A percentile compares a stretch with the other conserved stretches of the same genome.
Conservation (phyloP, 2,329 filamentous ascomycete genomes). For the Neonectria magnoliae region DNA sequence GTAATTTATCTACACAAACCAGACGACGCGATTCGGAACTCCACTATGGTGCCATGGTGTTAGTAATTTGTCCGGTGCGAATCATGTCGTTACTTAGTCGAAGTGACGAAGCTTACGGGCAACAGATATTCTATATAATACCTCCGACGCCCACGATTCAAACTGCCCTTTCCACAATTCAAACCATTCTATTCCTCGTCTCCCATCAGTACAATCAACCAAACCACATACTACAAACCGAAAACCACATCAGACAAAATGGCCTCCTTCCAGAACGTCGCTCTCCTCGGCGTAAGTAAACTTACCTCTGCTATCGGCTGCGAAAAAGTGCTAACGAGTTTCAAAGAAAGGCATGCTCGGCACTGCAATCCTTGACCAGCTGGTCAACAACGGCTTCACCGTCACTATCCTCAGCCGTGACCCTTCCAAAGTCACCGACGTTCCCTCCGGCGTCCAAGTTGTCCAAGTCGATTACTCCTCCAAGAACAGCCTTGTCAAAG, state of each 20-base stretch:
- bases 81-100: neutral
- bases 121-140: neutral
- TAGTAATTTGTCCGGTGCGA: neutral
- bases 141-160: neutral
- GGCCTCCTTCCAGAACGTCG: neutral
- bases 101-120: neutral
- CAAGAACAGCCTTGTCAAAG: slow-evolving; percentile 54
- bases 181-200: neutral
- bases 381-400: slow-evolving; percentile 50
- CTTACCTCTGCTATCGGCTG: neutral
- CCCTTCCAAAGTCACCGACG: neutral
- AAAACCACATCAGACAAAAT: neutral
- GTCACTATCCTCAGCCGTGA: slow-evolving; percentile 61
- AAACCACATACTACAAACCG: neutral
- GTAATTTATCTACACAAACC: neutral
- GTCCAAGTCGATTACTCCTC: slow-evolving; percentile 45
- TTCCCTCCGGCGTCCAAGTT: slow-evolving; percentile 12
- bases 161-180: neutral
- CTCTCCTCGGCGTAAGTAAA: neutral
- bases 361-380: slow-evolving; percentile 38
- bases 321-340: neutral
- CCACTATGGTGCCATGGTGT: neutral
- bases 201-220: neutral
- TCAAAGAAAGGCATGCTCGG: slow-evolving; percentile 35
- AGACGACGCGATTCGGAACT: neutral